Evolutionary conservation across 192 early-diverging fungal species (phyloP).

Genomic region (Mortierella claussenii): DNA sequence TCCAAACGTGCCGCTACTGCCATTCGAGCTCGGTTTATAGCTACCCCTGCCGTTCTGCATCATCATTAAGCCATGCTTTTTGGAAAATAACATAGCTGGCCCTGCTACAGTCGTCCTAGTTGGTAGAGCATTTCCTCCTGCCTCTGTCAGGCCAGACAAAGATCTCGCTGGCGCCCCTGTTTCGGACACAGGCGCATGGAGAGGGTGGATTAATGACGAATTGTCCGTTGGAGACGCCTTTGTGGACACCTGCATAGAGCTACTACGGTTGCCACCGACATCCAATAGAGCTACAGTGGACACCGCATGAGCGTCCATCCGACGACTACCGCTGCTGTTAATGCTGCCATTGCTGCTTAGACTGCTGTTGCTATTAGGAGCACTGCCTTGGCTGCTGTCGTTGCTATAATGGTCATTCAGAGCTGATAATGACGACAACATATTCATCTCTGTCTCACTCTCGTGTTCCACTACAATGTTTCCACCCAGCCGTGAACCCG

Average conservation of each 20-base stretch:
- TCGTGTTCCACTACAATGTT: conserved; percentile 33
- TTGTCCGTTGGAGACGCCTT: not conserved
- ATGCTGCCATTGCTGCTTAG: not conserved
- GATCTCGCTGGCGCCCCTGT: not conserved
- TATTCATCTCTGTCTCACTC: not conserved
- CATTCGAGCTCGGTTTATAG: conserved; percentile 26
- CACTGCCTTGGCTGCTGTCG: not conserved
- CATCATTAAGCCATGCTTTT: conserved; percentile 2
- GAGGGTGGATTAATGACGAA: not conserved
- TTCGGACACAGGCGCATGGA: not conserved
- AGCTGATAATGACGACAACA: not conserved
- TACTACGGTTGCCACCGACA: not conserved
- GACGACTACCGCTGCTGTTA: not conserved
- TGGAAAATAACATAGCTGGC: not conserved
- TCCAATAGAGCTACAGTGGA: not conserved
- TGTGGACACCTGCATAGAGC: not conserved
- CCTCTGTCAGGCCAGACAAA: not conserved
- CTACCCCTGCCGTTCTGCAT: not conserved
- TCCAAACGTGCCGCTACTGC: conserved; percentile 14
- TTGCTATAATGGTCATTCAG: not conserved
- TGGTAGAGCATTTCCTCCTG: not conserved
- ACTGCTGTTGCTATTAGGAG: not conserved
- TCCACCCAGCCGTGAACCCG: conserved; percentile 8
- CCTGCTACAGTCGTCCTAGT: not conserved
- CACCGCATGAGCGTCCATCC: not conserved